Base-by-base conservation (phyloP, 495 filamentous ascomycete species). In the Chaetomium cochliodes region DNA sequence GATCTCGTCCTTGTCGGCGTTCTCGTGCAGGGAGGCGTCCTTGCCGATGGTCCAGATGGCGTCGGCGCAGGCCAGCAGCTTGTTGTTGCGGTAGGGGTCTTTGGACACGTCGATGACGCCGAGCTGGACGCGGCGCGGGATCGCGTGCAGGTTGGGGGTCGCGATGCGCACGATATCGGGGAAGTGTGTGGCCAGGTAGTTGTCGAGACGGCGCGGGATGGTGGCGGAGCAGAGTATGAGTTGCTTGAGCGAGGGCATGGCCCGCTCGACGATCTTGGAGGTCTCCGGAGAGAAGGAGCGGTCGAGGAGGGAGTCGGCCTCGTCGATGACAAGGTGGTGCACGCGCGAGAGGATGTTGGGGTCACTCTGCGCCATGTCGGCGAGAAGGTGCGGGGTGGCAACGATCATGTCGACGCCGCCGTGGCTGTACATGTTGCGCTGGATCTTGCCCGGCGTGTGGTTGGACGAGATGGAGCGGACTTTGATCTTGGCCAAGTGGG, bases 161-260 rank as follows among this genome's bases (percentile, higher is more conserved):
- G 92, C 92, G 64, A 98, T 85, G 53, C 96, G 87, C 33, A 78
- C 74, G 73, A 97, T 90, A 67, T 90, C 81, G 9, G 94, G 93
- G 77, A 92, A 97, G 58, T 86, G 85, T 60, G 87, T 85, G 54
- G 83, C 84, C n/a, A 98, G 83, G 71, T 88, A 90, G 58, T 81
- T 86, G 75, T 98, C 93, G 5, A 98, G 84, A 70, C 90, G 89
- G 60, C 87, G 85, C 2, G 94, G 94, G 66, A 98, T 98, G 15
- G 94, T 98, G 64, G 94, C 94, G 4, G 94, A 98, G 80, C 94
- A 98, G 62, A 98, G 86, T 25, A 98, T 85, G n/a, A 98, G 82
- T 71, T 97, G 92, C 64, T 89, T 85, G 11, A 98, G 81, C 0
- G 90, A 92, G 2, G 92, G 88, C 2, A 86, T 81, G 4, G 84